phyloP scores from a whole-genome alignment of 2,329 filamentous ascomycete genomes.

The Colletotrichum eremochloae region DNA sequence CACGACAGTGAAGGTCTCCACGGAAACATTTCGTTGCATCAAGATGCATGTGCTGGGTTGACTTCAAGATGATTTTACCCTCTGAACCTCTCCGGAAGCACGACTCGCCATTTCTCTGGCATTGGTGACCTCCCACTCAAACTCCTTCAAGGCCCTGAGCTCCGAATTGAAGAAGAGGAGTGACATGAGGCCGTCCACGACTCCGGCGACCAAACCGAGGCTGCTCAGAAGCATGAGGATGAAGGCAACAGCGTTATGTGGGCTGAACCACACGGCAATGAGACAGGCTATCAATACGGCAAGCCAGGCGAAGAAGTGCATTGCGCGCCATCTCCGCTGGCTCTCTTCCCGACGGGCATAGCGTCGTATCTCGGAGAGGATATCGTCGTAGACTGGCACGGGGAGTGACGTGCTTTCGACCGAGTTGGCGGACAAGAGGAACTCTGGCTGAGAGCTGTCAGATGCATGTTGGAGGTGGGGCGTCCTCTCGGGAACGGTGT shows the following conservation, averaged over 20 bases:
- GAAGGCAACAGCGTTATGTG: constrained; percentile 81
- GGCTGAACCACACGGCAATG: constrained; percentile 88
- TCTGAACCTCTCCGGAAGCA: not conserved
- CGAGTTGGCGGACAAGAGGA: constrained; percentile 48
- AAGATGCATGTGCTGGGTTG: not conserved
- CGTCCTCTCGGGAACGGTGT: constrained; percentile 50
- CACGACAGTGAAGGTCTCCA: not conserved
- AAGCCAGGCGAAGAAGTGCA: constrained; percentile 80
- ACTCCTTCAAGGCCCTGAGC: constrained; percentile 86
- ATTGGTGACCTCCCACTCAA: constrained; percentile 90
- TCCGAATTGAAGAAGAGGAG: constrained; percentile 89
- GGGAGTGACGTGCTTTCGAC: constrained; percentile 44
- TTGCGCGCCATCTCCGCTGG: constrained; percentile 79
- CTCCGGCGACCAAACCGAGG: constrained; percentile 80
- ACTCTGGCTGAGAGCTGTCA: constrained; percentile 45
- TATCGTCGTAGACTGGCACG: constrained; percentile 67
- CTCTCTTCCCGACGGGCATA: constrained; percentile 79
- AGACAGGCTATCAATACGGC: constrained; percentile 79
- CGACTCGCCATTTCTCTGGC: constrained; percentile 59
- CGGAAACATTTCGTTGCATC: not conserved
- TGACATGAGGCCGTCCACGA: constrained; percentile 87
- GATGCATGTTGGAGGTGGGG: constrained; percentile 57
- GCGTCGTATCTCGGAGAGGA: constrained; percentile 76
- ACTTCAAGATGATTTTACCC: not conserved
- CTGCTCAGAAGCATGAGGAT: constrained; percentile 83